Evolutionary conservation across 2,329 filamentous ascomycete species (phyloP).

Genomic region (Cladosporium sphaerospermum): DNA sequence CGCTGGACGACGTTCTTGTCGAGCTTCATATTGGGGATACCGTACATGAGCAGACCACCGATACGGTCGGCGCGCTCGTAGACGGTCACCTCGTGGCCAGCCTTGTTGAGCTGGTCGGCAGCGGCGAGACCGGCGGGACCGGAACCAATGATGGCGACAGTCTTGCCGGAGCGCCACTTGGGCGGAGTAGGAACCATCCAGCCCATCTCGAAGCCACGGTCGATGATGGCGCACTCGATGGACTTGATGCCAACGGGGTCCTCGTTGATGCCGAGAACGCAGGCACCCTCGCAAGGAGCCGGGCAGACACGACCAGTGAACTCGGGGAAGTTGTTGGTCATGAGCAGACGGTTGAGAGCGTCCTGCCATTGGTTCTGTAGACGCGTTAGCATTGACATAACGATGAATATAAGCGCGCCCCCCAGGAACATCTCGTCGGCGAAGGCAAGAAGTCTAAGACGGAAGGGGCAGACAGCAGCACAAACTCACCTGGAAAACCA

Average conservation of each 20-base stretch:
- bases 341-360: constrained; percentile 81
- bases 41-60: constrained; percentile 94
- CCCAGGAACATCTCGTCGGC: no score
- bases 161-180: constrained; percentile 77
- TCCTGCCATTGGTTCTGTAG: constrained; percentile 72
- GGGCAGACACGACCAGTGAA: constrained; percentile 97
- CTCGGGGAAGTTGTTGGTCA: constrained; percentile 98
- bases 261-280: constrained; percentile 92
- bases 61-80: constrained; percentile 89
- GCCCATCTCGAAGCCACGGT: constrained; percentile 94
- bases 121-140: constrained; percentile 84
- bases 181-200: constrained; percentile 90
- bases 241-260: constrained; percentile 98
- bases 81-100: constrained; percentile 80
- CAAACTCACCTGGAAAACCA: constrained; percentile 49
- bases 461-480: not conserved
- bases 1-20: constrained; percentile 97
- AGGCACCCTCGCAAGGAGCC: constrained; percentile 92
- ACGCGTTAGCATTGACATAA: not conserved
- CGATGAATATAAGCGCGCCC: no score
- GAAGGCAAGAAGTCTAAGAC: no score
- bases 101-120: constrained; percentile 90
- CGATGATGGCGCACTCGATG: constrained; percentile 95
- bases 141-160: constrained; percentile 80
- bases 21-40: constrained; percentile 99